Conservation (phyloP, 805 yeast genomes). For the Kazachstania martiniae region DNA sequence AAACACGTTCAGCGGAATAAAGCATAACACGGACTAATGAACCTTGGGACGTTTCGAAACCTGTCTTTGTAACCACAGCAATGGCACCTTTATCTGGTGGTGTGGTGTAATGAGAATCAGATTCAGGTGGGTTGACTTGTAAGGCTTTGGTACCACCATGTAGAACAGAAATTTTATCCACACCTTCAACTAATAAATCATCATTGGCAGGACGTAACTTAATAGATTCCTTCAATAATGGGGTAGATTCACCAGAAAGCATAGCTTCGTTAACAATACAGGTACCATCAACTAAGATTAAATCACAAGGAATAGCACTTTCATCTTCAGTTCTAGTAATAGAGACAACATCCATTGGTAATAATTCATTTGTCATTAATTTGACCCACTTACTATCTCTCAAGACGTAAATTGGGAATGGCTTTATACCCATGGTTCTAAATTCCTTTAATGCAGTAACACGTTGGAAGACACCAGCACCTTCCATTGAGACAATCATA, state of each 20-base stretch:
- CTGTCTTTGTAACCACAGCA: slow-evolving; percentile 84
- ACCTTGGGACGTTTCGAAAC: slow-evolving; percentile 98
- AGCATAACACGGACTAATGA: slow-evolving; percentile 96
- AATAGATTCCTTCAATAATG: slow-evolving; percentile 85
- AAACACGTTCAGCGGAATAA: slow-evolving; percentile 90
- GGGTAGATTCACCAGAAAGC: slow-evolving; percentile 98
- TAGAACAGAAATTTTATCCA: slow-evolving; percentile 79
- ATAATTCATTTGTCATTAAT: slow-evolving; percentile 58
- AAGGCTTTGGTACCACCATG: slow-evolving; percentile 96
- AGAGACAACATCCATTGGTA: slow-evolving; percentile 89
- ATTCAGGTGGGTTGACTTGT: slow-evolving; percentile 70
- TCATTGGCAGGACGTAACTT: slow-evolving; percentile 70
- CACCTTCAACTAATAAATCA: slow-evolving; percentile 58
- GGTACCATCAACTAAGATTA: slow-evolving; percentile 75
- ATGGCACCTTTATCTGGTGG: slow-evolving; percentile 91
- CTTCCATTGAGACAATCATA: slow-evolving; percentile 88
- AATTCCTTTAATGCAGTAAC: slow-evolving; percentile 90
- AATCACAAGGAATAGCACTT: slow-evolving; percentile 88
- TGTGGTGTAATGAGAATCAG: slow-evolving; percentile 33
- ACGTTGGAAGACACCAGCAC: slow-evolving; percentile 91
- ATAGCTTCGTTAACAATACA: slow-evolving; percentile 97
- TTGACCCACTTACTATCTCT: slow-evolving; percentile 64
- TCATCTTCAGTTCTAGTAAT: slow-evolving; percentile 83
- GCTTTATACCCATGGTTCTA: slow-evolving; percentile 94
- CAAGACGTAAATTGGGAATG: slow-evolving; percentile 64